Evolutionary conservation across 2,329 filamentous ascomycete genomes (phyloP).

Genomic region (Trichoderma brevicompactum): DNA sequence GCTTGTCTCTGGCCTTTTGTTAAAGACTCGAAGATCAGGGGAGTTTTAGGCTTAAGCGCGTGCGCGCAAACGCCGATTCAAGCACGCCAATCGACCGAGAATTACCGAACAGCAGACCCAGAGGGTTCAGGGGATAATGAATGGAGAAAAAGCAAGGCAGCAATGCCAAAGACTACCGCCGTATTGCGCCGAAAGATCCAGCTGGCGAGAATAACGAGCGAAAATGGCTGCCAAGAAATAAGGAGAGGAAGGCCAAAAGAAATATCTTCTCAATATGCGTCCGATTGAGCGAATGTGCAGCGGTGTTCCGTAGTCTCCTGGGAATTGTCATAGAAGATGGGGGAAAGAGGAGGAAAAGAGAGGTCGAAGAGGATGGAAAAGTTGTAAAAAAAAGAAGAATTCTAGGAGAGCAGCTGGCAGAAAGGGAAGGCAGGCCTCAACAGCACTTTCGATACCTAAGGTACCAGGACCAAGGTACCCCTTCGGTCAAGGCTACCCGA

Average conservation of each 20-base stretch:
- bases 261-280: neutral
- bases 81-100: neutral
- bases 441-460: neutral
- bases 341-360: too few species aligned
- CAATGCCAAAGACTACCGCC: neutral
- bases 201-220: neutral
- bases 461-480: conserved; percentile 7
- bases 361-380: neutral
- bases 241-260: neutral
- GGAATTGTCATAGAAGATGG: neutral
- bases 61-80: neutral
- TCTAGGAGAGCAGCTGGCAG: neutral
- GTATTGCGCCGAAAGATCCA: neutral
- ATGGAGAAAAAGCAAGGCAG: neutral
- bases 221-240: neutral
- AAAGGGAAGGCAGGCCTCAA: neutral
- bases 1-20: neutral
- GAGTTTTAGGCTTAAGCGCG: neutral
- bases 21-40: neutral
- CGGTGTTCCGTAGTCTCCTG: neutral
- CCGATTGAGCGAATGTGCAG: neutral
- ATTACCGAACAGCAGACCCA: neutral
- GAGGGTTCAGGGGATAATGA: neutral
- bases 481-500: neutral
- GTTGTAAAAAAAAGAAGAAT: neutral